Percentiles rank a stretch among this genome's conserved stretches.
Evolutionary conservation across 2,329 filamentous ascomycete species (phyloP).

Genomic region (Colletotrichum navitas): DNA sequence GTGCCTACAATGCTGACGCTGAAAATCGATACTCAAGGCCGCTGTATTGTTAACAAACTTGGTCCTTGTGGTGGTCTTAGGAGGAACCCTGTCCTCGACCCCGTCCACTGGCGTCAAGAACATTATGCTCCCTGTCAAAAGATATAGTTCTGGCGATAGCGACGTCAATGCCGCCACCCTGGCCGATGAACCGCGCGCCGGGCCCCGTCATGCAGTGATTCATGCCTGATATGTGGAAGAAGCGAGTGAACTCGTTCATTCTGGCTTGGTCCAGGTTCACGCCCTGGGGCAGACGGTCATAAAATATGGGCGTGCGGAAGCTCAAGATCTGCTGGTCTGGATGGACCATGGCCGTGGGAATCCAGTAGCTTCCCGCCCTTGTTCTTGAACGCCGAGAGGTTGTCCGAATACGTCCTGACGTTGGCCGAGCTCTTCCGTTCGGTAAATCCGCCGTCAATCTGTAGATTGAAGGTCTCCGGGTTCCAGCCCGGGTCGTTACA

Average conservation of each 20-base stretch:
- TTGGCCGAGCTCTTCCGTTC: constrained; percentile 52
- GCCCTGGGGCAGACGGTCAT: constrained; percentile 58
- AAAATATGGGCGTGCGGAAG: constrained; percentile 62
- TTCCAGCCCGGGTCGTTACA: constrained; percentile 55
- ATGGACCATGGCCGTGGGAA: constrained; percentile 62
- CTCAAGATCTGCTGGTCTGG: constrained; percentile 57
- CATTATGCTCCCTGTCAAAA: constrained; percentile 56
- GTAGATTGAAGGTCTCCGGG: constrained; percentile 50
- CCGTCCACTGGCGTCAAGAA: constrained; percentile 62
- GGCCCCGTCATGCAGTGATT: constrained; percentile 62
- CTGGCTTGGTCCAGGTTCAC: constrained; percentile 54
- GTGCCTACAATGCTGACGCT: constrained; percentile 34
- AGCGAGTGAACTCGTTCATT: constrained; percentile 63
- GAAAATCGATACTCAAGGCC: constrained; percentile 12
- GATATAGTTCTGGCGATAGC: constrained; percentile 42
- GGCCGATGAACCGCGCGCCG: constrained; percentile 56
- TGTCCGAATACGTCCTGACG: constrained; percentile 54
- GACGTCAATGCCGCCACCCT: constrained; percentile 33
- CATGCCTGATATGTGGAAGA: constrained; percentile 68
- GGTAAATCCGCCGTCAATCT: constrained; percentile 50
- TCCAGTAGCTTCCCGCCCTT: constrained; percentile 59
- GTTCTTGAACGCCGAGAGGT: constrained; percentile 55
- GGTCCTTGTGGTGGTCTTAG: constrained; percentile 54
- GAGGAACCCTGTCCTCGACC: constrained; percentile 59
- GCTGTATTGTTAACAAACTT: constrained; percentile 48